Evolutionary conservation across 305 asterid species (phyloP), one percentile per base, ranked within the genome.

Genomic region (Caryopteris hybrid): DNA sequence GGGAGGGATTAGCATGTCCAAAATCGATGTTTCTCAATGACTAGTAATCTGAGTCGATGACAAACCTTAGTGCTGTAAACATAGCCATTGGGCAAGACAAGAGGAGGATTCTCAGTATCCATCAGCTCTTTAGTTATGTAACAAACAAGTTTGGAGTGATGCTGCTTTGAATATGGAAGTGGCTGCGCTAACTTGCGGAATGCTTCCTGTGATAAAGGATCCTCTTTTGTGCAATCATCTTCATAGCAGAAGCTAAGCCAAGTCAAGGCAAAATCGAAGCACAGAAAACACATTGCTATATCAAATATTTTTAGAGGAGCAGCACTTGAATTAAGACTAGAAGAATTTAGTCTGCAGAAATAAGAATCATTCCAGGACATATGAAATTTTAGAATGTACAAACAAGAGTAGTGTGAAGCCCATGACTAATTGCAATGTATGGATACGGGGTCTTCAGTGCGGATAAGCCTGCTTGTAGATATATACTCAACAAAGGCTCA

Each of bases 401-500:
- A 12, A 13, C n/a, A 12, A 51, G 59, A 60, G 64, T 54, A 48
- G 14, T 3, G 0, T 6, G 65, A 60, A 31, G 61, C n/a, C 21
- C 22, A 69, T 47, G 47, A 48, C 21, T 5, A 47, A 77, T 8
- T 31, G 23, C 12, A 27, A 41, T 29, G 74, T 9, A 48, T 16
- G 98, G 99, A 95, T 92, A 95, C 97, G 97, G 97, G 60, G 99
- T 95, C 88, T 95, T 92, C 77, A 92, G 63, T 18, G 97, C 98
- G 27, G 95, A 92, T 75, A 95, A 75, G 70, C 99, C 98, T 8
- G 98, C 99, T 83, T 95, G 98, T 59, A 95, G 92, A 84, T 80
- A 92, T 66, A 95, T 92, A 66, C 84, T 86, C 78, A 95, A 79
- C 80, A 88, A 76, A 17, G 99, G 98, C 86, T 92, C 96, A 1